Percentiles rank a stretch among this genome's conserved stretches.
Evolutionary conservation across 2,329 filamentous ascomycete genomes (phyloP).

Genomic region (Tolypocladium pustulatum): DNA sequence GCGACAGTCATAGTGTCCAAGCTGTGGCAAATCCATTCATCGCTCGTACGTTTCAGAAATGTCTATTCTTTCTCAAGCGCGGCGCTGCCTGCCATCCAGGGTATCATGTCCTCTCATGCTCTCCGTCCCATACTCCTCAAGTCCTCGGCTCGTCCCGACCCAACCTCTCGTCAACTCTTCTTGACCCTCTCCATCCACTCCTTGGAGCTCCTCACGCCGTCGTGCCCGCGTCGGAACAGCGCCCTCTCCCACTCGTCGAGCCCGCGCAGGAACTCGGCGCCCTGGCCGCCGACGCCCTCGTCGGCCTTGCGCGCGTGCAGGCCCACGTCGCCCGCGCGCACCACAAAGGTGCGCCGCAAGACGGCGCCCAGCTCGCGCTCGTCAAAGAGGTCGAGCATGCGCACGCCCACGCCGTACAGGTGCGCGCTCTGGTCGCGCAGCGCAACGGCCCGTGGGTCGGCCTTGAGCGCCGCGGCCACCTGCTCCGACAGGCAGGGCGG

Average conservation of each 20-base stretch:
- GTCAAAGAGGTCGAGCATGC: slow-evolving; percentile 84
- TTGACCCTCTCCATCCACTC: slow-evolving; percentile 56
- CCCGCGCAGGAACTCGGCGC: slow-evolving; percentile 75
- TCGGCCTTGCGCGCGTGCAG: slow-evolving; percentile 83
- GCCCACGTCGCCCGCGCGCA: slow-evolving; percentile 70
- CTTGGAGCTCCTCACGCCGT: slow-evolving; percentile 59
- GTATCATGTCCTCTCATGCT: neutral
- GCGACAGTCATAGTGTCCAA: neutral
- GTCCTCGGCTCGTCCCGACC: neutral
- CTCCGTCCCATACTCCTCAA: neutral
- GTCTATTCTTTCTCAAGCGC: neutral
- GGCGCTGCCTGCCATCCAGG: neutral
- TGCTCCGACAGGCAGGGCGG: slow-evolving; percentile 66
- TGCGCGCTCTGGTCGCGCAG: slow-evolving; percentile 73
- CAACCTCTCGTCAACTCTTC: slow-evolving; percentile 15
- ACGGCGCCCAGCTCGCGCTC: slow-evolving; percentile 68
- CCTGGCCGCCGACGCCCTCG: slow-evolving; percentile 43
- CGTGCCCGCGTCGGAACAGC: slow-evolving; percentile 63
- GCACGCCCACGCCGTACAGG: slow-evolving; percentile 77
- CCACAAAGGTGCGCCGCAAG: slow-evolving; percentile 68
- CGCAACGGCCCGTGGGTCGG: slow-evolving; percentile 77
- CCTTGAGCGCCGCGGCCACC: slow-evolving; percentile 82
- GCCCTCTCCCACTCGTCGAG: slow-evolving; percentile 83
- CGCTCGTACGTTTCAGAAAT: neutral
- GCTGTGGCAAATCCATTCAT: neutral